A percentile compares a stretch with the other conserved stretches of the same genome.
Evolutionary conservation across 192 early-diverging fungal species (phyloP).

Genomic region (Coemansia reversa): DNA sequence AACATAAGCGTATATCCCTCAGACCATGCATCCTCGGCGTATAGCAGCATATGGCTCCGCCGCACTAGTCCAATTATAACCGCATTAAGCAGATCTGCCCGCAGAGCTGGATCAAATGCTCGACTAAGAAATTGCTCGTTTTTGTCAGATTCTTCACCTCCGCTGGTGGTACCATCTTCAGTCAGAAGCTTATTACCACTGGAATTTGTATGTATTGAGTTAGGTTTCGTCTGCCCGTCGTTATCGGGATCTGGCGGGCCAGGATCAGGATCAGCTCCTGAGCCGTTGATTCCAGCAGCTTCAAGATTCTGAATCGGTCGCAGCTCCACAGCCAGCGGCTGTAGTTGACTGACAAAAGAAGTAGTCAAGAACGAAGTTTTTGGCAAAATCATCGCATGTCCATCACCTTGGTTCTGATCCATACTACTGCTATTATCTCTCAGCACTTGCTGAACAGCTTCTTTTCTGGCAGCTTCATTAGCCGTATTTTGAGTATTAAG

Average conservation of each 20-base stretch:
- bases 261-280: neutral
- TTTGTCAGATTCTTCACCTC: neutral
- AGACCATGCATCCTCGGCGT: slow-evolving; percentile 50
- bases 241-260: neutral
- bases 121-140: neutral
- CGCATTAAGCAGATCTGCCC: slow-evolving; percentile 33
- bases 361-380: slow-evolving; percentile 11
- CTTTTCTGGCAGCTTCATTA: slow-evolving; percentile 21
- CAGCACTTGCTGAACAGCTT: slow-evolving; percentile 23
- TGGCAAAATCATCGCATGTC: neutral
- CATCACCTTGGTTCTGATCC: neutral
- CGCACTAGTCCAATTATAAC: slow-evolving; percentile 34
- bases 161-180: neutral
- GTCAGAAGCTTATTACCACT: too few species aligned
- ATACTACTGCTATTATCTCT: slow-evolving; percentile 5
- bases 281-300: neutral
- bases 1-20: slow-evolving; percentile 48
- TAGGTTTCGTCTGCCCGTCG: neutral
- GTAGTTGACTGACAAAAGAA: slow-evolving; percentile 39
- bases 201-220: neutral
- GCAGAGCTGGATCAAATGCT: slow-evolving; percentile 29
- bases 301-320: neutral
- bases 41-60: slow-evolving; percentile 42
- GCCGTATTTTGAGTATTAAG: slow-evolving; percentile 12
- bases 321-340: slow-evolving; percentile 17